A percentile compares a stretch with the other conserved stretches of the same genome.
Conservation (phyloP, 2,329 filamentous ascomycete genomes). For the Calonectria pseudoreteaudii region DNA sequence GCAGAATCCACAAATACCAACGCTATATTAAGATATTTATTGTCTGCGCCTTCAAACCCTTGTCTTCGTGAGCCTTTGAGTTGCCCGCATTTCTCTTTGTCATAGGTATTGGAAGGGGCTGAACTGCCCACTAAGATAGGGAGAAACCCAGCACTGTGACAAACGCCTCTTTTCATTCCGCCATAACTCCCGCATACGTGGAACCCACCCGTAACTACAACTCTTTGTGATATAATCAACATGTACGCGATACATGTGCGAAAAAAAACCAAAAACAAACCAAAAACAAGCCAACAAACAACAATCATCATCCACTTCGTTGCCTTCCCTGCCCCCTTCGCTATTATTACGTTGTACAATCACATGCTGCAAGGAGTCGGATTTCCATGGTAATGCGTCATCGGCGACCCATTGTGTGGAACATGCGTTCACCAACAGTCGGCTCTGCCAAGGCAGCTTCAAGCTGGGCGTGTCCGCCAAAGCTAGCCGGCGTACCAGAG, state of each 20-base stretch:
- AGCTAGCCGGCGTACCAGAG: conserved; percentile 20
- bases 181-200: background rate
- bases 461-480: conserved; percentile 36
- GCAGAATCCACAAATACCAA: conserved; percentile 15
- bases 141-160: background rate
- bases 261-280: background rate
- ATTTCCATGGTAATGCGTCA: background rate
- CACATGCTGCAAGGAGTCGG: background rate
- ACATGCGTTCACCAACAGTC: conserved; percentile 38
- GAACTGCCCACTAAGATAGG: background rate
- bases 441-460: conserved; percentile 36
- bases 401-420: conserved; percentile 37
- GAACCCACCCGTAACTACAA: background rate
- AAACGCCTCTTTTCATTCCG: background rate
- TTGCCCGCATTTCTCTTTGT: background rate
- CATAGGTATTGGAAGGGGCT: background rate
- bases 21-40: conserved; percentile 4
- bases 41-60: background rate
- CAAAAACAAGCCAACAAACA: background rate
- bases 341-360: background rate
- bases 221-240: background rate
- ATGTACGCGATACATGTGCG: background rate
- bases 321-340: background rate
- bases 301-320: background rate
- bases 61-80: background rate